Base-by-base conservation (phyloP, 2,329 filamentous ascomycete species). In the Claviceps cyperi region DNA sequence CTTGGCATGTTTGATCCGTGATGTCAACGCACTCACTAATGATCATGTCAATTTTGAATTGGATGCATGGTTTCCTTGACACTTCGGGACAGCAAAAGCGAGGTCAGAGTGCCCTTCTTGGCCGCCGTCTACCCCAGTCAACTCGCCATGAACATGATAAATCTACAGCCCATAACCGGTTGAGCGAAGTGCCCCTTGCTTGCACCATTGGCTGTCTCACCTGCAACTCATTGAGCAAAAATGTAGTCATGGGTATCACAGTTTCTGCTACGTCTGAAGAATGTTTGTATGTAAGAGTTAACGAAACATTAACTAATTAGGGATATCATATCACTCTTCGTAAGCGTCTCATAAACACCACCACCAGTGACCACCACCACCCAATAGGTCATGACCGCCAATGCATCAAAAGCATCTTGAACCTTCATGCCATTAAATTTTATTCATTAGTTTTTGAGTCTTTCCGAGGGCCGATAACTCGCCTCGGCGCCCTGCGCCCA, bases 401-500 rank as follows among this genome's bases (percentile, higher is more conserved):
- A 32, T 32, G 28, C 28, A 11, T 32, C 28, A 32, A 32, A 11
- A 32, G 28, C 9, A 32, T 32, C 28, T 32, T 32, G 9, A 32
- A 32, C 28, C 3, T 32, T 32, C 28, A 32, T 11, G 9, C 9
- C 28, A 32, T 32, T 11, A 36, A 15, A 19, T 21, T 37, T 36
- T 13, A 14, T 36, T 2, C 5, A 21, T 17, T 28, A 49, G 14
- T 24, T 36, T n/a, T 49, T 43, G 4, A 19, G 14, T 11, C 55
- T 52, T 39, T 58, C 58, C 3, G 56, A 44, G 17, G 59, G 58
- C 15, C 56, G 57, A 54, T 63, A 61, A 2, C 53, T 52, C 8
- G 56, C 52, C 54, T 66, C 64, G 7, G 59, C 56, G 6, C 38
- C 47, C 13, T 58, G 57, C 8, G 55, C 51, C 62, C 63, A 69